Percentiles rank a stretch among this genome's conserved stretches.
Conservation (phyloP, 768 basidiomycete genomes). For the Mycena haematopus region DNA sequence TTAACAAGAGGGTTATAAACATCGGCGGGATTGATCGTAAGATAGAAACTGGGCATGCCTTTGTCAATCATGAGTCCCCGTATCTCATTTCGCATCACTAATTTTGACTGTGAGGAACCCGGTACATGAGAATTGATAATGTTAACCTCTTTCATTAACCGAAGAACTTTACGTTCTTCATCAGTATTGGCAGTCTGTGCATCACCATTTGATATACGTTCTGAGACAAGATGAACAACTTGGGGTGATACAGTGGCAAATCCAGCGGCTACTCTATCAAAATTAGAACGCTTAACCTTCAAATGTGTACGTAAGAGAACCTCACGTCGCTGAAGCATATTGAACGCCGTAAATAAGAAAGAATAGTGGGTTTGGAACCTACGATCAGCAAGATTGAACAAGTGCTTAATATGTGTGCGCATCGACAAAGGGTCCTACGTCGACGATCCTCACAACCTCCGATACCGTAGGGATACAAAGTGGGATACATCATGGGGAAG, state of each 20-base stretch:
- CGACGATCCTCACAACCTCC: too few species aligned
- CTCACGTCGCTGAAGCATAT: neutral
- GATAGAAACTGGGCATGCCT: constrained; percentile 28
- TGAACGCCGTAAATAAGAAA: neutral
- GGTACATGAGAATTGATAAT: neutral
- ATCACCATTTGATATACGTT: neutral
- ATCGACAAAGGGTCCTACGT: too few species aligned
- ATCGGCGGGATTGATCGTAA: constrained; percentile 41
- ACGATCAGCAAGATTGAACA: neutral
- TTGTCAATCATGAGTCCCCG: neutral
- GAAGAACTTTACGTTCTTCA: neutral
- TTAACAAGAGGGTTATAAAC: constrained; percentile 14
- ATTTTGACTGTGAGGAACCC: neutral
- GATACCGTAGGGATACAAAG: too few species aligned
- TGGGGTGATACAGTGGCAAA: neutral
- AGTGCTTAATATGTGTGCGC: neutral
- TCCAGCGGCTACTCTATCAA: neutral
- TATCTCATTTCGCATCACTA: neutral
- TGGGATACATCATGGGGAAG: too few species aligned
- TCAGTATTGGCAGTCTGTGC: neutral
- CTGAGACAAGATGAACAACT: neutral
- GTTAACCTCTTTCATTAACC: neutral
- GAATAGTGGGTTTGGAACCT: neutral
- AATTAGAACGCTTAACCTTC: neutral
- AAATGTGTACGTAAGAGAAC: neutral